Percentiles rank a stretch among this genome's conserved stretches.
Evolutionary conservation across 2,329 filamentous ascomycete species (phyloP).

Genomic region (Diaporthe nobilis): DNA sequence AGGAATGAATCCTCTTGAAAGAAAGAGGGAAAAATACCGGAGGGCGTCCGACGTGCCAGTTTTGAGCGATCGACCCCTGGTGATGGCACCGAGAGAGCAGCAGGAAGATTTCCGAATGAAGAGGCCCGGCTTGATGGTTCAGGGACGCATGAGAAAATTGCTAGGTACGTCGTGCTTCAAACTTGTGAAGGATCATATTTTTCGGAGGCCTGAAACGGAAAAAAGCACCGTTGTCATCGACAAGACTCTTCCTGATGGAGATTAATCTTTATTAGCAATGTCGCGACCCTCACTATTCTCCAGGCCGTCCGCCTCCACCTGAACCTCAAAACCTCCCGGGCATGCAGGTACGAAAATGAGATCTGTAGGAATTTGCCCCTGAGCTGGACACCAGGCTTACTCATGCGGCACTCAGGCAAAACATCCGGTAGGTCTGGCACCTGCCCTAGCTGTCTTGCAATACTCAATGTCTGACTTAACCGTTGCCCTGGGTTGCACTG

Average conservation of each 20-base stretch:
- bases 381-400: slow-evolving; percentile 8
- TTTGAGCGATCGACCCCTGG: slow-evolving; percentile 13
- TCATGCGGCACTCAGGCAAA: slow-evolving; percentile 1
- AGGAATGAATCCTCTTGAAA: background rate
- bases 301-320: background rate
- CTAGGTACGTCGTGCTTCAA: background rate
- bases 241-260: slow-evolving; percentile 11
- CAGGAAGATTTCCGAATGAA: slow-evolving; percentile 23
- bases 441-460: background rate
- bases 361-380: slow-evolving; percentile 20
- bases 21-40: background rate
- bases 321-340: slow-evolving; percentile 11
- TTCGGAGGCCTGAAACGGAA: slow-evolving; percentile 12
- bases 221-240: slow-evolving; percentile 6
- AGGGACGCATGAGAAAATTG: slow-evolving; percentile 14
- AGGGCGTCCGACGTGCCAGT: background rate
- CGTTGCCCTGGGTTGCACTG: background rate
- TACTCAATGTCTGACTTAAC: slow-evolving; percentile 2
- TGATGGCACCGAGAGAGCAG: background rate
- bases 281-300: background rate
- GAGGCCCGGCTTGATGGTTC: slow-evolving; percentile 10
- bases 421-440: background rate
- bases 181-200: slow-evolving; percentile 16
- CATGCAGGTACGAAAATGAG: slow-evolving; percentile 15
- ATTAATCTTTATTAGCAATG: slow-evolving; percentile 18